Base-by-base conservation (phyloP, 371 early-diverging fungal genomes). In the Parasitella parasitica region DNA sequence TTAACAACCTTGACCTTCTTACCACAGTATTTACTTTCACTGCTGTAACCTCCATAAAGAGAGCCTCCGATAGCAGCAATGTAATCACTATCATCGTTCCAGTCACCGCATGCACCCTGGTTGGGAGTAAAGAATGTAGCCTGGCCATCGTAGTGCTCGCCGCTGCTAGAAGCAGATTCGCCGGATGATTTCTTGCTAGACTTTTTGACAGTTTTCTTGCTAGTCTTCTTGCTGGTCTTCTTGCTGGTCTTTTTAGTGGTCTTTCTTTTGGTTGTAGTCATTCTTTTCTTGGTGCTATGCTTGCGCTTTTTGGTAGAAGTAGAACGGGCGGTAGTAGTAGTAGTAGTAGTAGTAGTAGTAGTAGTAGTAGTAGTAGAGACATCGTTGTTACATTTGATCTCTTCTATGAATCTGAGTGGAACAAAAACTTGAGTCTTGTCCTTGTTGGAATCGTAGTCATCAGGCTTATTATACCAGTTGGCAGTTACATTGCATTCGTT, bases 41-140 rank as follows among this genome's bases (percentile, higher is more conserved):
- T 59, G 32, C 72, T 66, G 66, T 64, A 76, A 13, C 64, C 35
- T 55, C 79, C 79, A 26, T 78, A 78, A 35, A 70, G 61, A 8
- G 37, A 38, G 8, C 53, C 66, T 38, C 70, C 74, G 54, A 69
- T 46, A 39, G 75, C 75, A 66, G 65, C 69, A 65, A 78, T 73
- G 38, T 59, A 66, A 27, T 70, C 67, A 37, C 63, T 24, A 27
- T 69, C 54, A 52, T 66, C 65, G 28, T 72, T 64, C 73, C 67
- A 63, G 0, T 63, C 63, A 34, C 78, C 78, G 51, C 78, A 78
- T n/a, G 78, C 78, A 46, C 73, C 73, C 58, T 64, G 67, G 49
- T 75, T 62, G 20, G 78, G 72, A 15, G 64, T 67, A 41, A 76
- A 76, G 64, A 66, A 73, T 13, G 77, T 73, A 28, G 69, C 77